Base-by-base conservation (phyloP, 495 filamentous ascomycete species). In the Talaromyces proteolyticus region DNA sequence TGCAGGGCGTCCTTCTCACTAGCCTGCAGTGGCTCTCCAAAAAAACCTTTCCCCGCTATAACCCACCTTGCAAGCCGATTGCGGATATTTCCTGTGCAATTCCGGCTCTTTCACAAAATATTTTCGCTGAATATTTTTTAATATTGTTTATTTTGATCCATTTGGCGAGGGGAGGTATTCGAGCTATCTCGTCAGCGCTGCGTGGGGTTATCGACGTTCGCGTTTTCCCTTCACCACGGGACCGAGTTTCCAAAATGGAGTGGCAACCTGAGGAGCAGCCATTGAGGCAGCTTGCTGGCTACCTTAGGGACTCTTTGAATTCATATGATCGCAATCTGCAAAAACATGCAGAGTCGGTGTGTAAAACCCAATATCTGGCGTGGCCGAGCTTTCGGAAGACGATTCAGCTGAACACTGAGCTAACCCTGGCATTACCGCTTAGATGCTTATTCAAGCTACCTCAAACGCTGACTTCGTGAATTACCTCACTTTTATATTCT, bases 361-460 rank as follows among this genome's bases (percentile, higher is more conserved):
- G 54, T 57, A 51, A 39, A 20, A 24, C 39, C 20, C 22, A 49
- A 41, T 29, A n/a, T n/a, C n/a, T n/a, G n/a, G n/a, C n/a, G n/a
- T n/a, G n/a, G n/a, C n/a, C n/a, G n/a, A n/a, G n/a, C n/a, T n/a
- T n/a, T n/a, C n/a, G n/a, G n/a, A n/a, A n/a, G n/a, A n/a, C n/a
- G n/a, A n/a, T n/a, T n/a, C n/a, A n/a, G n/a, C n/a, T n/a, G n/a
- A n/a, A n/a, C n/a, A n/a, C n/a, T n/a, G n/a, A n/a, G n/a, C n/a
- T n/a, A n/a, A n/a, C n/a, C n/a, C n/a, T n/a, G n/a, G n/a, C 36
- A 18, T 20, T 20, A 21, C 34, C 29, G 29, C 23, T 51, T 61
- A 98, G 93, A 94, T 97, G 90, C 88, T 99, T 57, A 76, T 82
- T 47, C 87, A 94, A 74, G 93, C 94, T 29, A 92, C 91, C 63